phyloP scores from a whole-genome alignment of 2,329 filamentous ascomycete genomes.

The Thielaviopsis euricoi region DNA sequence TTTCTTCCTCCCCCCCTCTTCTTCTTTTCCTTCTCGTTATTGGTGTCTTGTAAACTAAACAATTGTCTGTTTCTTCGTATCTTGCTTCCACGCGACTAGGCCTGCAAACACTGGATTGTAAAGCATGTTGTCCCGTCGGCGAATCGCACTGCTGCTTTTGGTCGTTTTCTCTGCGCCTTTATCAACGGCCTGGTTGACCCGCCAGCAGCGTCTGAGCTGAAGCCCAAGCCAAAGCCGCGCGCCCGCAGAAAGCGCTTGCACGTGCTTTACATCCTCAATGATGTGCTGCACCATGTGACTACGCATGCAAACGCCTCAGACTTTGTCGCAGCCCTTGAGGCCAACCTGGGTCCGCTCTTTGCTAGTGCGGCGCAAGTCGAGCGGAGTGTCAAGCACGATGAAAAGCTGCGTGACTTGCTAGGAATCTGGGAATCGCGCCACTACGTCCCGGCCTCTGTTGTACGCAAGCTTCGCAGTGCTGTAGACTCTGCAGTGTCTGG shows the following conservation, averaged over 20 bases:
- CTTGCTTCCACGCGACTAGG: slow-evolving; percentile 38
- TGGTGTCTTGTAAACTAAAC: slow-evolving; percentile 20
- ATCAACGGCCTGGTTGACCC: slow-evolving; percentile 26
- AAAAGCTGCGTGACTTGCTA: slow-evolving; percentile 48
- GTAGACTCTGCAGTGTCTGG: slow-evolving; percentile 25
- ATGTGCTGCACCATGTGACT: slow-evolving; percentile 56
- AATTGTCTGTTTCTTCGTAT: slow-evolving; percentile 18
- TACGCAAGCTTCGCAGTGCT: slow-evolving; percentile 42
- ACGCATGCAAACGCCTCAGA: slow-evolving; percentile 30
- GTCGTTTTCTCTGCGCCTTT: slow-evolving; percentile 56
- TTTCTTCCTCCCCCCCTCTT: background rate
- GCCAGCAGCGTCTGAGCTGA: background rate
- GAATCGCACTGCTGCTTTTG: slow-evolving; percentile 48
- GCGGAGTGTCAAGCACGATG: slow-evolving; percentile 47
- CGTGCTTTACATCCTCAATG: slow-evolving; percentile 62
- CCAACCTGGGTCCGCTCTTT: slow-evolving; percentile 46
- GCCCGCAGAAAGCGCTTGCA: slow-evolving; percentile 50
- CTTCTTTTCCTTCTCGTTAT: slow-evolving; percentile 1
- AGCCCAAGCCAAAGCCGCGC: slow-evolving; percentile 9
- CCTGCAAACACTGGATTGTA: slow-evolving; percentile 75
- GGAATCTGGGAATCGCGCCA: slow-evolving; percentile 51
- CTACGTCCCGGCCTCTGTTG: slow-evolving; percentile 40
- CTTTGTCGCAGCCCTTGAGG: slow-evolving; percentile 40
- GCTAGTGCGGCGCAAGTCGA: slow-evolving; percentile 38
- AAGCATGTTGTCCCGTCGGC: slow-evolving; percentile 52